These are phyloP conservation scores for Hypoxylon crocopeplum DNA, from an alignment of 495 filamentous ascomycete species.

Conservation along the genomic window DNA sequence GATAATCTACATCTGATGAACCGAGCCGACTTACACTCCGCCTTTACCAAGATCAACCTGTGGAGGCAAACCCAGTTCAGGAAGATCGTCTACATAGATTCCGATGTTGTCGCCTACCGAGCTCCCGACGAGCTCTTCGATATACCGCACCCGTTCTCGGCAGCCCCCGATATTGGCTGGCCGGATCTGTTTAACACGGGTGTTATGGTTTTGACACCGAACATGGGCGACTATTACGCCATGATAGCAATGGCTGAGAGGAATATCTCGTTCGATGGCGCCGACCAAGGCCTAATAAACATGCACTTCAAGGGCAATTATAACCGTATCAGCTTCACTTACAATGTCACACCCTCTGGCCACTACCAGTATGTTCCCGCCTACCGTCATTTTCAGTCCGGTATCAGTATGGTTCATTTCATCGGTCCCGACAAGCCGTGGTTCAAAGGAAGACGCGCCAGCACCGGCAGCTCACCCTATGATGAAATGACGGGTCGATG, in stretches of 20 bases:
- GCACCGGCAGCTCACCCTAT: conserved; percentile 66
- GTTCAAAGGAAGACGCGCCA: conserved; percentile 68
- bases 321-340: conserved; percentile 90
- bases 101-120: conserved; percentile 84
- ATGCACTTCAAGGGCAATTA: conserved; percentile 84
- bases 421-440: conserved; percentile 93
- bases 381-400: conserved; percentile 88
- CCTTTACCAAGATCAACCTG: conserved; percentile 95
- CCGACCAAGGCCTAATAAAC: conserved; percentile 95
- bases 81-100: conserved; percentile 91
- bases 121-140: conserved; percentile 93
- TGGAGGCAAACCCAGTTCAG: conserved; percentile 92
- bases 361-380: conserved; percentile 96
- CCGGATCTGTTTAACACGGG: conserved; percentile 98
- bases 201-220: conserved; percentile 87
- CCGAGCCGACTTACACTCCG: conserved; percentile 83
- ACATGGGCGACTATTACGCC: conserved; percentile 85
- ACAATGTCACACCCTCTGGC: conserved; percentile 94
- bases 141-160: conserved; percentile 78
- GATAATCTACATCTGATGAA: conserved; percentile 91
- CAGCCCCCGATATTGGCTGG: conserved; percentile 96
- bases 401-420: conserved; percentile 89
- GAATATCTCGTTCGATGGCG: conserved; percentile 94
- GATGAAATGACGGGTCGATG: conserved; percentile 81
- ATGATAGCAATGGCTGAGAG: conserved; percentile 81